Base-by-base conservation (phyloP, 371 early-diverging fungal species). In the Smittium mucronatum region DNA sequence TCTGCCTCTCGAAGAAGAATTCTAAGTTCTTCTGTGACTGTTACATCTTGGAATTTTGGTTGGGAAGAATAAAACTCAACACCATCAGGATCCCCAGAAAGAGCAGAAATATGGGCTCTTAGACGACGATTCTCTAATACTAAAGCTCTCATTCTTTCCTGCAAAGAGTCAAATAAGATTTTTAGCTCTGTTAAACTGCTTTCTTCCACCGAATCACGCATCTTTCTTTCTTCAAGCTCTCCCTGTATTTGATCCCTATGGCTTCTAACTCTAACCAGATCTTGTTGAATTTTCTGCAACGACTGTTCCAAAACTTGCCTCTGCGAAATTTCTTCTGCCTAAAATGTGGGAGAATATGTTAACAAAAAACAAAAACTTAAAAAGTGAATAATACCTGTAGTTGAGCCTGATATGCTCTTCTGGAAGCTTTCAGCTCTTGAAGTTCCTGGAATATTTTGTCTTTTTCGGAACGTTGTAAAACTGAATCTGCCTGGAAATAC, bases 201-300 rank as follows among this genome's bases (percentile, higher is more conserved):
- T 68, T 84, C 73, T 70, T 86, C 88, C 25, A 82, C 80, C 58
- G 85, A 81, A 67, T 85, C 89, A 69, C 86, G 87, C 26, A 88
- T 81, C 35, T 82, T 85, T 57, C 85, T 81, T 36, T 87, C 83
- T 58, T 92, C 92, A 5, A 89, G 80, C 36, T 80, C 77, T 11
- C 84, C 82, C 73, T 90, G 90, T 30, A 92, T 81, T 47, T 81
- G 80, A 77, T 95, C 93, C 57, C 96, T 86, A 67, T 87, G 84
- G 58, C 84, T 84, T 58, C 94, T 87, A 64, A 93, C 78, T 30
- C 93, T 83, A 5, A 85, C 82, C 58, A 92, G 76, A 36, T 95
- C 94, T 25, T 74, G 75, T 59, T 94, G 90, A 29, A 91, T 69
- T 61, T 83, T 83, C 57, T 84, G 81, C 67, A 92, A 76, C 71